Evolutionary conservation across 208 protist genomes (phyloP).

Genomic region (Strigomonas culicis): DNA sequence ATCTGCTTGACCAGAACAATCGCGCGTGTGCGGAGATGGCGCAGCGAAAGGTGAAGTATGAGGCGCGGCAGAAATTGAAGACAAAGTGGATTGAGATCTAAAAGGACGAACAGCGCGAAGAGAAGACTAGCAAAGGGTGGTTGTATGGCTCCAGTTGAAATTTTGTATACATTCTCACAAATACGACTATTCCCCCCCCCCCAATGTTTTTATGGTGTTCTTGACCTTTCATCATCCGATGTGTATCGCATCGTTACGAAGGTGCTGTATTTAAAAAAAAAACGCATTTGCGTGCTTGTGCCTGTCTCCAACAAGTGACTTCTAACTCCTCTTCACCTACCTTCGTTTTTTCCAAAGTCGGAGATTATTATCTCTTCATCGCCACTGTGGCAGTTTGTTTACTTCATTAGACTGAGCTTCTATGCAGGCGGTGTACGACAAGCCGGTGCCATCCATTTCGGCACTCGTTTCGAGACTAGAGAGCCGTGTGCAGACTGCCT

Average conservation of each 20-base stretch:
- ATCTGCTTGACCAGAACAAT: not conserved
- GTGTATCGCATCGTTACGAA: no score
- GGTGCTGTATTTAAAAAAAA: no score
- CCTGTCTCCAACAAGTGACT: no score
- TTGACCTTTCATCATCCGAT: no score
- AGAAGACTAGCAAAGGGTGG: not conserved
- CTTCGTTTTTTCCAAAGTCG: no score
- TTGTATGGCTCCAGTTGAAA: not conserved
- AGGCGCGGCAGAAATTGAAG: not conserved
- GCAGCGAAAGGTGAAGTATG: not conserved
- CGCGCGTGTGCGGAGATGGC: not conserved
- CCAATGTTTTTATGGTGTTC: no score
- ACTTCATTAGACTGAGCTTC: not conserved
- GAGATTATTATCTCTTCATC: not conserved
- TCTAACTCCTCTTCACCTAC: no score
- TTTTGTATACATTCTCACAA: not conserved
- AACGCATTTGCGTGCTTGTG: no score
- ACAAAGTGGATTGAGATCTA: not conserved
- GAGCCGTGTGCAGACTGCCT: not conserved
- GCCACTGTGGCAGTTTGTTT: slow-evolving; percentile 1
- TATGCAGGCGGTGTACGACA: not conserved
- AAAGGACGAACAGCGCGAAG: not conserved
- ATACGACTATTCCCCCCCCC: no score
- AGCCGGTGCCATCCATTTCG: no score
- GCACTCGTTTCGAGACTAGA: not conserved